A percentile compares a stretch with the other conserved stretches of the same genome.
These are phyloP conservation scores for Nannochloropsis granulata DNA, from an alignment of 108 stramenopile genomes.

Conservation along the genomic window DNA sequence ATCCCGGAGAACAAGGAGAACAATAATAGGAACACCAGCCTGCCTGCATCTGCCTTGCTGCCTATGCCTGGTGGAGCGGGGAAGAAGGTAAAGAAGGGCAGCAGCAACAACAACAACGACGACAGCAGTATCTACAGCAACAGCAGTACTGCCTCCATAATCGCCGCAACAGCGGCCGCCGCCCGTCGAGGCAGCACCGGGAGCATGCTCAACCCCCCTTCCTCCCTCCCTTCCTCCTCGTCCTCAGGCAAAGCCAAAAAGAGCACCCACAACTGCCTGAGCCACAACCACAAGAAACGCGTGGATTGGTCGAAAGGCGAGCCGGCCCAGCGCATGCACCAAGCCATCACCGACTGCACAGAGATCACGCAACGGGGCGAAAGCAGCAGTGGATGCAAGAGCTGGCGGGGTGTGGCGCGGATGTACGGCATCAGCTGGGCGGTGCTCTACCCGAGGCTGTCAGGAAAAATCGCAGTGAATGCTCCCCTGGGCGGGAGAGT, in stretches of 20 bases:
- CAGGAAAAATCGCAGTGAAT: neutral
- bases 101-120: too few relatives aligned
- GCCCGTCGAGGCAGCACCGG: neutral
- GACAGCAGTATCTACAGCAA: too few relatives aligned
- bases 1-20: neutral
- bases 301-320: neutral
- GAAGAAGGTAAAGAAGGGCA: neutral
- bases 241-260: neutral
- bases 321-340: neutral
- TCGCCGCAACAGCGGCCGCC: neutral
- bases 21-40: neutral
- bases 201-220: neutral
- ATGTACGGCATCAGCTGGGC: neutral
- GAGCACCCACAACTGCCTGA: neutral
- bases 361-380: neutral
- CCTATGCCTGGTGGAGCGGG: neutral
- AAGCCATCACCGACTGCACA: neutral
- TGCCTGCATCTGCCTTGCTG: neutral
- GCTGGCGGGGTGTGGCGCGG: neutral
- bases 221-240: neutral
- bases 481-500: neutral
- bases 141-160: too few relatives aligned
- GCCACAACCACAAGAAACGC: neutral
- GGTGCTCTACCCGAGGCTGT: neutral
- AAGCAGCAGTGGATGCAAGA: neutral